Percentiles rank a stretch among this genome's conserved stretches.
phyloP scores from a whole-genome alignment of 495 filamentous ascomycete species.

The Xylaria grammica region DNA sequence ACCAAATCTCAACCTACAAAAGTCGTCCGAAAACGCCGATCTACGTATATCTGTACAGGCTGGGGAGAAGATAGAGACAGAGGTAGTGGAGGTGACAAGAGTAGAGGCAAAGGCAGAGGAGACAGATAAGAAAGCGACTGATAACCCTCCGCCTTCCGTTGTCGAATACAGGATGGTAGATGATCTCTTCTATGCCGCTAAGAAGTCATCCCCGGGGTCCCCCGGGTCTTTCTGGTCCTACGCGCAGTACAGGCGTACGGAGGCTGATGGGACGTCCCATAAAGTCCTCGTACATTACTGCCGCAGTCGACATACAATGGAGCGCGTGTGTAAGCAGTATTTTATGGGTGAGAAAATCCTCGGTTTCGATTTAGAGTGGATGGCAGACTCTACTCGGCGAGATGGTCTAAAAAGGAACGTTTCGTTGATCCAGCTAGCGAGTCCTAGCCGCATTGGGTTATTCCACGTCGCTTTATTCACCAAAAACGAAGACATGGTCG shows the following conservation, averaged over 20 bases:
- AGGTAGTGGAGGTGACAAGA: slow-evolving; percentile 9
- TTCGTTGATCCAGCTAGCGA: slow-evolving; percentile 81
- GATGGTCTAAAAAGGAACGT: slow-evolving; percentile 66
- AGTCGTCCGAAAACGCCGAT: neutral
- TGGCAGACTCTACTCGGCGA: slow-evolving; percentile 48
- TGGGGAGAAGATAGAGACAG: slow-evolving; percentile 14
- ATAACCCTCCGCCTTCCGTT: slow-evolving; percentile 39
- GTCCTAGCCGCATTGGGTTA: slow-evolving; percentile 75
- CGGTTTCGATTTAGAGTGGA: slow-evolving; percentile 90
- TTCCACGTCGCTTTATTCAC: slow-evolving; percentile 76
- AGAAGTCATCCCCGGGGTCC: slow-evolving; percentile 42
- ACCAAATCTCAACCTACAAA: too few species aligned
- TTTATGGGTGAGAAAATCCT: slow-evolving; percentile 73
- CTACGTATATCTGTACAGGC: neutral
- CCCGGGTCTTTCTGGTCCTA: slow-evolving; percentile 70
- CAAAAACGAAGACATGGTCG: slow-evolving; percentile 63
- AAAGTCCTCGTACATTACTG: slow-evolving; percentile 77
- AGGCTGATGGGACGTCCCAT: slow-evolving; percentile 34
- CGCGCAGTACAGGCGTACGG: slow-evolving; percentile 60
- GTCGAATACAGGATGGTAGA: slow-evolving; percentile 53
- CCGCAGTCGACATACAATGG: slow-evolving; percentile 64
- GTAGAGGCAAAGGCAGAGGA: neutral
- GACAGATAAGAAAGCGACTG: slow-evolving; percentile 10
- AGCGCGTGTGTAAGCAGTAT: slow-evolving; percentile 65
- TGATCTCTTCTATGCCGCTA: slow-evolving; percentile 49